Base-by-base conservation (phyloP, 2,329 filamentous ascomycete species). In the Allantophomopsis cytisporea region DNA sequence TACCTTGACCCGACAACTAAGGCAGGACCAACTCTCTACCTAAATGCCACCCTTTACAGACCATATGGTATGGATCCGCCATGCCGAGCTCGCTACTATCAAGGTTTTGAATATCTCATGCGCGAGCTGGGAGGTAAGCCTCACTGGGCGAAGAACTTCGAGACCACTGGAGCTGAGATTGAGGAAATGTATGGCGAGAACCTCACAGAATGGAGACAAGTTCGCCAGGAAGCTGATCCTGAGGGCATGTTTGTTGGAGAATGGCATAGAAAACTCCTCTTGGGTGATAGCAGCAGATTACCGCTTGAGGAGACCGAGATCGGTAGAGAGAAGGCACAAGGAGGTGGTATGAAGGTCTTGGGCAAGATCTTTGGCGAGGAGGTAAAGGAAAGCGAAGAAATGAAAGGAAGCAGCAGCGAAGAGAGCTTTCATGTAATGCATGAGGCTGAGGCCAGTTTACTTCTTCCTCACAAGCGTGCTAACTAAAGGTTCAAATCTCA, bases 101-200 rank as follows among this genome's bases (percentile, higher is more conserved):
- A 88, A 59, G 87, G 81, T 1, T 94, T 94, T 47, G 87, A 94
- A 59, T 89, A 80, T 68, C 66, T 94, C 35, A 94, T 94, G 87
- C 78, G 76, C 43, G 83, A 93, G 35, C 65, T 93, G 49, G 83
- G 81, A 39, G 87, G 81, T 7, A 73, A 73, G 35, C 87, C 87
- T 14, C 87, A 94, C 60, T 94, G 87, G 84, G 87, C 87, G 7
- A 94, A 94, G 69, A 94, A 94, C 57, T 94, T 93, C 58, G 64
- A 68, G 36, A 68, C 70, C 7, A 67, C 71, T 4, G 68, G 71
- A 10, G 52, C 63, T 0, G 75, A 83, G 21, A 68, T 94, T 34
- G 69, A 73, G 42, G 56, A 59, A 1, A 75, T 84, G 57, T 93
- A 91, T 55, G 80, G 80, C 32, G 58, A 67, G n/a, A 64, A 79